Percentiles rank a stretch among this genome's conserved stretches.
Evolutionary conservation across 495 filamentous ascomycete genomes (phyloP).

Genomic region (Wilcoxina mikolae): DNA sequence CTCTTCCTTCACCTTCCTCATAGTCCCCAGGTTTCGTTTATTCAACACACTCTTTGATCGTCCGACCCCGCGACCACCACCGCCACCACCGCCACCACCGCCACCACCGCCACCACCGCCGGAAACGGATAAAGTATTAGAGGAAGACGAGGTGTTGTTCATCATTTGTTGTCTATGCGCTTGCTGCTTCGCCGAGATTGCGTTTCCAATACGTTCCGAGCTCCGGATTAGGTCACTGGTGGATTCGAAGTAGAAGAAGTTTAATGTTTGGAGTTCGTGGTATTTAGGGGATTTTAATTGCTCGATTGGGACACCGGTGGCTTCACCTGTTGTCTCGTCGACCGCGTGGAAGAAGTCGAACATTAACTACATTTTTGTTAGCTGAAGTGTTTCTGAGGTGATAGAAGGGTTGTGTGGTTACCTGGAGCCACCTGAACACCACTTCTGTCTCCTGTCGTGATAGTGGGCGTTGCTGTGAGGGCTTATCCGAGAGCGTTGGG

Average conservation of each 20-base stretch:
- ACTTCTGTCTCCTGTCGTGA: slow-evolving; percentile 84
- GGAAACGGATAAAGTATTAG: slow-evolving; percentile 63
- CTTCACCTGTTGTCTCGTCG: slow-evolving; percentile 74
- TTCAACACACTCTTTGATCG: slow-evolving; percentile 91
- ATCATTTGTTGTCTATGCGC: background rate
- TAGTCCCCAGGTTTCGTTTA: slow-evolving; percentile 85
- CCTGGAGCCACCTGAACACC: slow-evolving; percentile 76
- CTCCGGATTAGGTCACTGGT: slow-evolving; percentile 85
- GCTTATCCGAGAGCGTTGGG: slow-evolving; percentile 90
- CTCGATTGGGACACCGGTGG: slow-evolving; percentile 73
- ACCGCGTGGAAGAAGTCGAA: slow-evolving; percentile 89
- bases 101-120: slow-evolving; percentile 33
- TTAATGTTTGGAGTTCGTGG: slow-evolving; percentile 84
- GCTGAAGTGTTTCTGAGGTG: background rate
- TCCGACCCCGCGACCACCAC: slow-evolving; percentile 37
- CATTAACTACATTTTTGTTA: slow-evolving; percentile 42
- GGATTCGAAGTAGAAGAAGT: slow-evolving; percentile 95
- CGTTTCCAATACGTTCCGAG: slow-evolving; percentile 86
- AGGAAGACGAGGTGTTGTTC: slow-evolving; percentile 16
- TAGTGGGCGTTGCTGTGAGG: slow-evolving; percentile 72
- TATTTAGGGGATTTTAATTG: slow-evolving; percentile 94
- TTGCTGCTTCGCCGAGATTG: slow-evolving; percentile 63
- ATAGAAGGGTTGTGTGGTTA: slow-evolving; percentile 11
- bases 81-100: slow-evolving; percentile 27
- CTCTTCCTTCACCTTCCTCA: slow-evolving; percentile 88